Evolutionary conservation across 345 rosid genomes (phyloP), one percentile per base, ranked within the genome.

Genomic region (Salix viminalis): DNA sequence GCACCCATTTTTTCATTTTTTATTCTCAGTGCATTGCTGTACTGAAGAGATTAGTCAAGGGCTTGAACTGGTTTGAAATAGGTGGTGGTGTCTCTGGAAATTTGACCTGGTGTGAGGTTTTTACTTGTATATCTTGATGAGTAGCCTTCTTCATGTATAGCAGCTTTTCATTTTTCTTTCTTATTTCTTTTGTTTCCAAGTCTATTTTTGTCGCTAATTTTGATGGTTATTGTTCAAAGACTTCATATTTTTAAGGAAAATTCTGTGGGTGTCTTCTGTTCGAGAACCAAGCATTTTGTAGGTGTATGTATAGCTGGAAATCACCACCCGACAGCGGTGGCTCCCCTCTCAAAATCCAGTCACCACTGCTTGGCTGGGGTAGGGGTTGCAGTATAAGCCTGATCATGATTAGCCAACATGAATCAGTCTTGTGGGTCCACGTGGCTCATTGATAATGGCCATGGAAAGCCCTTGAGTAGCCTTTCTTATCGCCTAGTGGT

Each of bases 1-100:
- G 82, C 84, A 61, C 81, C 89, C 79, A 85, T 91, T 84, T 80
- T 89, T 91, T 92, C 88, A 89, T 81, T 93, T 80, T 88, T 89
- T 79, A 74, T 84, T 77, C 86, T 87, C 74, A 66, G 86, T 81
- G 70, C 89, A 79, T 75, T 89, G 76, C 54, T 87, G 84, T 84
- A 74, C 84, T 87, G 86, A 83, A 73, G 83, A 80, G 76, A 50
- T 73, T 70, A 76, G 84, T 30, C 13, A 80, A 64, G 72, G 72
- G 83, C 71, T 52, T 48, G 81, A 60, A 71, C 50, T 14, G 70
- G 74, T 65, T 77, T 56, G 77, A 71, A 44, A 67, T 77, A 50
- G 75, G 80, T 58, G 62, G 62, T 56, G 14, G 14, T 77, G 79
- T 67, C 30, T 76, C 74, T 81, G 80, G 83, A 56, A 70, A 77